phyloP scores from a whole-genome alignment of 371 early-diverging fungal species.

The Parasitella parasitica region DNA sequence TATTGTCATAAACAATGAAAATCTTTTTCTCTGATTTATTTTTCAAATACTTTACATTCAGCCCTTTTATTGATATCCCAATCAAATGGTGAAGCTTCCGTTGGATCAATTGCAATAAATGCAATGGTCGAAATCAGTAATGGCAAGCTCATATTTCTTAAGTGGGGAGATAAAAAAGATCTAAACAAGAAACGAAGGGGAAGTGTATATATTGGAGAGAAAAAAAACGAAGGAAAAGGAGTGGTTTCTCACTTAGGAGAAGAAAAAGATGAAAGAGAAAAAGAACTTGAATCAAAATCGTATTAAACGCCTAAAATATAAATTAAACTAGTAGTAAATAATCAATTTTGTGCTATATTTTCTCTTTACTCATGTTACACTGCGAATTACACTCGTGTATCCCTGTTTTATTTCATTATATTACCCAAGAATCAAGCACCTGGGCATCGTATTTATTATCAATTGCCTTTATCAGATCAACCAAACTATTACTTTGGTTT shows the following conservation, averaged over 20 bases:
- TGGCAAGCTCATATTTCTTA: slow-evolving; percentile 6
- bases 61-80: slow-evolving; percentile 15
- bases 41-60: neutral
- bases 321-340: slow-evolving; percentile 2
- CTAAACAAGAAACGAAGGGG: neutral
- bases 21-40: neutral
- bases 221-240: slow-evolving; percentile 12
- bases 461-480: slow-evolving; percentile 9
- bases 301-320: neutral
- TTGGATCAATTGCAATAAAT: slow-evolving; percentile 3
- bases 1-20: neutral
- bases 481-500: neutral
- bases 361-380: slow-evolving; percentile 2
- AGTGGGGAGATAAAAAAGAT: neutral
- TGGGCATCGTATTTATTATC: slow-evolving; percentile 20
- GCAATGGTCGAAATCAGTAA: slow-evolving; percentile 14
- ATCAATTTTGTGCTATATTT: slow-evolving; percentile 12
- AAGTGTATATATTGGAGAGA: neutral
- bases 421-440: slow-evolving; percentile 12
- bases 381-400: slow-evolving; percentile 1
- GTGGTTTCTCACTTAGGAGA: slow-evolving; percentile 9
- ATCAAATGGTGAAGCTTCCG: slow-evolving; percentile 8
- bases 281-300: neutral
- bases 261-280: neutral
- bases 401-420: neutral